These are phyloP conservation scores for Cadophora sp. DNA, from an alignment of 2,329 filamentous ascomycete species.

Conservation along the genomic window DNA sequence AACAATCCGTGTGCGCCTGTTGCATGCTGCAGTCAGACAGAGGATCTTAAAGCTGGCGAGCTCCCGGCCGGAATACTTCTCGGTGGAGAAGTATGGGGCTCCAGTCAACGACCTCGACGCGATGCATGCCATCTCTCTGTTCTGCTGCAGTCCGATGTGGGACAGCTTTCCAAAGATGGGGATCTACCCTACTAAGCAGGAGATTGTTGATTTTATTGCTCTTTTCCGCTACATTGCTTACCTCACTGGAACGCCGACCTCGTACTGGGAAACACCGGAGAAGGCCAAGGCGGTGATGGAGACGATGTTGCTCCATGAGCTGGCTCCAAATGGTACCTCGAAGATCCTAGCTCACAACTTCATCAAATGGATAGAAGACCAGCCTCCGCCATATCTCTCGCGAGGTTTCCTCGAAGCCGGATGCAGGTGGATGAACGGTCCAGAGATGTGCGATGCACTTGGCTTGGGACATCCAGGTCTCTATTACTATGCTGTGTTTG, in stretches of 20 bases:
- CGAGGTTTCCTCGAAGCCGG: conserved; percentile 17
- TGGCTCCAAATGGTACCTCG: conserved; percentile 18
- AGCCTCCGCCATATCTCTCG: conserved; percentile 18
- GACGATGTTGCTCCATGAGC: conserved; percentile 21
- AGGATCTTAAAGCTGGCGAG: conserved; percentile 19
- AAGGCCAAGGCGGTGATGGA: conserved; percentile 24
- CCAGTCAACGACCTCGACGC: conserved; percentile 22
- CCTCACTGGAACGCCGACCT: conserved; percentile 5
- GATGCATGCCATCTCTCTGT: conserved; percentile 18
- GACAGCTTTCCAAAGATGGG: conserved; percentile 22
- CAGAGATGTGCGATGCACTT: conserved; percentile 22
- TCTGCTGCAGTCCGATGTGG: conserved; percentile 15
- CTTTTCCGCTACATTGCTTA: conserved; percentile 21
- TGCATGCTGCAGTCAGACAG: conserved; percentile 23
- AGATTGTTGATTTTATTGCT: conserved; percentile 21
- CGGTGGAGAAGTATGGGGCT: conserved; percentile 17
- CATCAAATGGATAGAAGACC: conserved; percentile 20
- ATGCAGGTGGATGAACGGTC: conserved; percentile 15
- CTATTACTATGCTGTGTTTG: conserved; percentile 16
- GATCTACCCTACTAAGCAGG: conserved; percentile 9
- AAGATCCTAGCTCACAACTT: conserved; percentile 23
- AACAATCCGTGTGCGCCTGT: conserved; percentile 20
- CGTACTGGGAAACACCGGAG: conserved; percentile 17
- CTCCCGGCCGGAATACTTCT: conserved; percentile 19
- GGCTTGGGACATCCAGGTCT: conserved; percentile 9